phyloP scores from a whole-genome alignment of 805 yeast species.

The Candida boidinii region DNA sequence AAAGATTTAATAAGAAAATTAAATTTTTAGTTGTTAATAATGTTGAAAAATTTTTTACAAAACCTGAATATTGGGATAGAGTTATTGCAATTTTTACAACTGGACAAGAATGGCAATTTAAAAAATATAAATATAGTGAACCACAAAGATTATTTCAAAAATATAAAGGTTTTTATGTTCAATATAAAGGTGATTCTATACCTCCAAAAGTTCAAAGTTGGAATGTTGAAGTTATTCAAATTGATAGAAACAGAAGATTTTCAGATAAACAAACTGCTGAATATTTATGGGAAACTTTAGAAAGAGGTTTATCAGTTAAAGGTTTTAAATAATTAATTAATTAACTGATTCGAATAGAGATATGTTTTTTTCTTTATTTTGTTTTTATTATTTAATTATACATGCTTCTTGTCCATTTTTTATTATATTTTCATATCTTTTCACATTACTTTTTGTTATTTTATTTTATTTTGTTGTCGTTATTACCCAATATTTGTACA shows the following conservation, averaged over 20 bases:
- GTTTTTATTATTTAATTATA: too few relatives aligned
- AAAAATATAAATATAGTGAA: slow-evolving; percentile 72
- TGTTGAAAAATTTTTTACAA: slow-evolving; percentile 77
- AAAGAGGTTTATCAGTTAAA: slow-evolving; percentile 57
- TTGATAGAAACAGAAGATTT: slow-evolving; percentile 80
- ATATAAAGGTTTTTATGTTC: slow-evolving; percentile 73
- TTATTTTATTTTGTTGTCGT: too few relatives aligned
- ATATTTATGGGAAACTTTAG: slow-evolving; percentile 77
- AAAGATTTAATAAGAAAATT: slow-evolving; percentile 43
- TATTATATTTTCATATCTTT: too few relatives aligned
- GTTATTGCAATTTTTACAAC: slow-evolving; percentile 94
- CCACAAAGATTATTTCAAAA: slow-evolving; percentile 77
- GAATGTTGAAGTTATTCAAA: slow-evolving; percentile 74
- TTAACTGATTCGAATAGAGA: too few relatives aligned
- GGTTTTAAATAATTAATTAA: slow-evolving; percentile 38
- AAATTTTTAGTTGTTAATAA: slow-evolving; percentile 79
- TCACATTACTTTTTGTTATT: too few relatives aligned
- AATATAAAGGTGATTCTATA: slow-evolving; percentile 68
- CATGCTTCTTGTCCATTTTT: too few relatives aligned
- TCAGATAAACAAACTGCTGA: slow-evolving; percentile 83
- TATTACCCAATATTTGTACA: too few relatives aligned
- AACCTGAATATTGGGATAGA: slow-evolving; percentile 97
- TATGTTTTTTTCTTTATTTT: too few relatives aligned
- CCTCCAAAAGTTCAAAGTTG: slow-evolving; percentile 74
- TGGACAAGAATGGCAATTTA: slow-evolving; percentile 97